phyloP scores from a whole-genome alignment of 306 rosid genomes.

The Cyamopsis tetragonoloba region DNA sequence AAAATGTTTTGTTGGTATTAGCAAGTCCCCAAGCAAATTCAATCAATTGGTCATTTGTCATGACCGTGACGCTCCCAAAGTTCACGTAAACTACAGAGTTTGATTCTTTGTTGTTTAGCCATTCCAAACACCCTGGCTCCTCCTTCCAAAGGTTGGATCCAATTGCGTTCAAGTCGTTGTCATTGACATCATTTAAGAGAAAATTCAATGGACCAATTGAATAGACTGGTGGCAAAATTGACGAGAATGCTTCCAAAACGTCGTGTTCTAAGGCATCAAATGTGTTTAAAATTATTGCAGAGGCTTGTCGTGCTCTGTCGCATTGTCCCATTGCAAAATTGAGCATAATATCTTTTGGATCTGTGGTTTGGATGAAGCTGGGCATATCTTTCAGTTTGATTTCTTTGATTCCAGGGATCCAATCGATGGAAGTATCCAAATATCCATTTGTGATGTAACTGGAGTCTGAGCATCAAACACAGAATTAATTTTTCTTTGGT shows the following conservation, averaged over 20 bases:
- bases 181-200: slow-evolving; percentile 16
- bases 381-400: slow-evolving; percentile 54
- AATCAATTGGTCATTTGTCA: slow-evolving; percentile 44
- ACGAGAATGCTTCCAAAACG: slow-evolving; percentile 30
- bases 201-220: slow-evolving; percentile 57
- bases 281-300: slow-evolving; percentile 59
- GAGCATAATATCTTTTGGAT: slow-evolving; percentile 42
- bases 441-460: slow-evolving; percentile 50
- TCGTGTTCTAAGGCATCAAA: slow-evolving; percentile 48
- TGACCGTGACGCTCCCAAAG: slow-evolving; percentile 62
- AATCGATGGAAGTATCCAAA: slow-evolving; percentile 47
- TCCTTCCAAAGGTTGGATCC: slow-evolving; percentile 74
- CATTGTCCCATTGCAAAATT: background rate
- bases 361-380: slow-evolving; percentile 49
- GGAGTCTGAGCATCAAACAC: slow-evolving; percentile 35
- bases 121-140: slow-evolving; percentile 43
- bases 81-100: slow-evolving; percentile 61
- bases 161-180: slow-evolving; percentile 11
- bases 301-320: slow-evolving; percentile 36
- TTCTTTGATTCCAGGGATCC: slow-evolving; percentile 58
- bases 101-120: slow-evolving; percentile 47
- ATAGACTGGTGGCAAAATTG: slow-evolving; percentile 44
- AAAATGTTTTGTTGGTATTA: slow-evolving; percentile 36
- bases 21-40: slow-evolving; percentile 83
- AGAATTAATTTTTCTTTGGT: too few species aligned